A percentile compares a stretch with the other conserved stretches of the same genome.
Conservation (phyloP, 176 grass and related monocot species). For the Triticum monococcum region DNA sequence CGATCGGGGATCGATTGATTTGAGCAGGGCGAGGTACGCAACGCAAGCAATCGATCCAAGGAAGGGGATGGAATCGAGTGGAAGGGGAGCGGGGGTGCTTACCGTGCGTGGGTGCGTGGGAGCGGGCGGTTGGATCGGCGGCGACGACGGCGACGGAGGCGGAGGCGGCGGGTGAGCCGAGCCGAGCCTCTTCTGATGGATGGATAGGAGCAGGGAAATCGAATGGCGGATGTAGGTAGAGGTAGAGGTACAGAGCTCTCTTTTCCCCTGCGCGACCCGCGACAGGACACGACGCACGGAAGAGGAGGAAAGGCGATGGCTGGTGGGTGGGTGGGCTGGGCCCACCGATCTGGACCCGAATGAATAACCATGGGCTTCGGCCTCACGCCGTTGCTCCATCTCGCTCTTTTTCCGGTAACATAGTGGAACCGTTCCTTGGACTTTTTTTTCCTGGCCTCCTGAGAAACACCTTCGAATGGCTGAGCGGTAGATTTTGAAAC, state of each 20-base stretch:
- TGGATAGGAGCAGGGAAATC: neutral
- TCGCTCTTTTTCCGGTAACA: too few species aligned
- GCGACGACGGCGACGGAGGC: neutral
- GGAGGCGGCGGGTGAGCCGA: neutral
- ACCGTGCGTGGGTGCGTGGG: neutral
- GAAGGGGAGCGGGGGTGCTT: neutral
- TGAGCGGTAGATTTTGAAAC: too few species aligned
- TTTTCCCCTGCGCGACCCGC: neutral
- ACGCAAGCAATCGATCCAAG: neutral
- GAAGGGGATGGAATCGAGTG: neutral
- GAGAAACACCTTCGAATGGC: too few species aligned
- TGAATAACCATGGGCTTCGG: neutral
- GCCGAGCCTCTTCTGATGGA: neutral
- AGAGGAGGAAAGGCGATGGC: neutral
- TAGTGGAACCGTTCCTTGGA: too few species aligned
- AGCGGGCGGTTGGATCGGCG: neutral
- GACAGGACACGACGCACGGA: neutral
- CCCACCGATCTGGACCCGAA: neutral
- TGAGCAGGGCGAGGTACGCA: neutral
- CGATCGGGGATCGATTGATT: neutral
- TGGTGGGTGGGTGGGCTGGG: neutral
- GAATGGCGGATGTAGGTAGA: neutral
- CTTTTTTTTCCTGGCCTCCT: fast-evolving
- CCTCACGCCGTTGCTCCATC: too few species aligned
- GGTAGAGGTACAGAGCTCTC: neutral